These are phyloP conservation scores for Linum tenue DNA, from an alignment of 345 rosid species.

Conservation along the genomic window DNA sequence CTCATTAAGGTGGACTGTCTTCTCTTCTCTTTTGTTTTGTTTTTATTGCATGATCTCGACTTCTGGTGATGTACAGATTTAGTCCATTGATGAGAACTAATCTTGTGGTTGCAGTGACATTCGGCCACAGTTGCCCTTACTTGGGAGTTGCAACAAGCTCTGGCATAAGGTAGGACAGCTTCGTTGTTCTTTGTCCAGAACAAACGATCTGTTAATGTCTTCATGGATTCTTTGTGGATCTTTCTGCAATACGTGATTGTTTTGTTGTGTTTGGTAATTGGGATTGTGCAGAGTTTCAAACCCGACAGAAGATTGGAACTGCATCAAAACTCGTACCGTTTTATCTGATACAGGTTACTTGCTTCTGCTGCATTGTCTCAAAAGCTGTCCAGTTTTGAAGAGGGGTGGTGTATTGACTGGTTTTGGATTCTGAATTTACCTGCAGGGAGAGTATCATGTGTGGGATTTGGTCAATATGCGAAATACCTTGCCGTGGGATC, in stretches of 20 bases:
- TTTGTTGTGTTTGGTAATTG: background rate
- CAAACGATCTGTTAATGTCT: background rate
- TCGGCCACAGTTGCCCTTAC: conserved; percentile 80
- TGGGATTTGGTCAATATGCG: conserved; percentile 77
- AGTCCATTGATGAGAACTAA: background rate
- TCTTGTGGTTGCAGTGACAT: conserved; percentile 60
- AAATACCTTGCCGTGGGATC: conserved; percentile 79
- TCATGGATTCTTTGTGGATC: background rate
- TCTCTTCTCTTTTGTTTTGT: too few species aligned
- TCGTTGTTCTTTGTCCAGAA: background rate
- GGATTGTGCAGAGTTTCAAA: conserved; percentile 50
- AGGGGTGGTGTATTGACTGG: background rate
- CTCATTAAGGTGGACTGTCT: background rate
- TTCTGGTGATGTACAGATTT: too few species aligned
- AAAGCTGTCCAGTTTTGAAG: too few species aligned
- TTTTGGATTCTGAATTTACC: background rate
- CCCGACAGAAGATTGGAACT: conserved; percentile 89
- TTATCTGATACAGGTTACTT: conserved; percentile 80
- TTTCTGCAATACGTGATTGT: background rate
- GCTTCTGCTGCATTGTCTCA: background rate
- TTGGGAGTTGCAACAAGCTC: conserved; percentile 68
- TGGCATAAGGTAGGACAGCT: conserved; percentile 51
- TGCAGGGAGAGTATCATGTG: conserved; percentile 61
- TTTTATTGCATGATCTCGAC: background rate
- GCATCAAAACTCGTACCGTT: conserved; percentile 79